Evolutionary conservation across 176 grass and related monocot genomes (phyloP).

Genomic region (Oryza rufipogon): DNA sequence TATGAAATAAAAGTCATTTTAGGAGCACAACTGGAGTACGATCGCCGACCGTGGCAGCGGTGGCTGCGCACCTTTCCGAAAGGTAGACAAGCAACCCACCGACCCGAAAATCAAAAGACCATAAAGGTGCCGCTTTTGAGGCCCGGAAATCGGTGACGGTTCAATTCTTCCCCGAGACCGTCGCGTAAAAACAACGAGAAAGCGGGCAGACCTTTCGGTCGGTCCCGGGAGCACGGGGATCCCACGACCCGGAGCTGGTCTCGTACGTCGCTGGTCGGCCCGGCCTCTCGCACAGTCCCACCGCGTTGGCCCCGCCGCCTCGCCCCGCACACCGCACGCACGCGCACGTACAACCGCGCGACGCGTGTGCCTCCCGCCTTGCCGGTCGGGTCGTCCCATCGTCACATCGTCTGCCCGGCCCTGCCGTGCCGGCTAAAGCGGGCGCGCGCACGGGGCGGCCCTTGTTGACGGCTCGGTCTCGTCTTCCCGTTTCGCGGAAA

Average conservation of each 20-base stretch:
- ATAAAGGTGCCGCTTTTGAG: neutral
- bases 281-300: too few species aligned
- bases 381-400: too few species aligned
- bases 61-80: neutral
- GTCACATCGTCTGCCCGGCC: too few species aligned
- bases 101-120: neutral
- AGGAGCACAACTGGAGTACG: too few species aligned
- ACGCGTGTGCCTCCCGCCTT: neutral
- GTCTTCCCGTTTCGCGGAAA: too few species aligned
- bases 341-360: neutral
- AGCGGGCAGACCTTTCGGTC: neutral
- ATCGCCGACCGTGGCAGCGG: neutral
- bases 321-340: neutral
- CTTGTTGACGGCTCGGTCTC: too few species aligned
- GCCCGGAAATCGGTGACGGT: neutral
- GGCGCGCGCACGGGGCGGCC: too few species aligned
- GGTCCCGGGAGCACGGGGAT: neutral
- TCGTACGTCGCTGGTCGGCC: too few species aligned
- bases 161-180: neutral
- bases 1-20: neutral
- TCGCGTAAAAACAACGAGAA: neutral
- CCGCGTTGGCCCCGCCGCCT: too few species aligned
- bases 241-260: neutral
- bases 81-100: neutral
- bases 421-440: neutral